Conservation (phyloP, 1,284 basidiomycete species). For the Fomitopsis pinicola region DNA sequence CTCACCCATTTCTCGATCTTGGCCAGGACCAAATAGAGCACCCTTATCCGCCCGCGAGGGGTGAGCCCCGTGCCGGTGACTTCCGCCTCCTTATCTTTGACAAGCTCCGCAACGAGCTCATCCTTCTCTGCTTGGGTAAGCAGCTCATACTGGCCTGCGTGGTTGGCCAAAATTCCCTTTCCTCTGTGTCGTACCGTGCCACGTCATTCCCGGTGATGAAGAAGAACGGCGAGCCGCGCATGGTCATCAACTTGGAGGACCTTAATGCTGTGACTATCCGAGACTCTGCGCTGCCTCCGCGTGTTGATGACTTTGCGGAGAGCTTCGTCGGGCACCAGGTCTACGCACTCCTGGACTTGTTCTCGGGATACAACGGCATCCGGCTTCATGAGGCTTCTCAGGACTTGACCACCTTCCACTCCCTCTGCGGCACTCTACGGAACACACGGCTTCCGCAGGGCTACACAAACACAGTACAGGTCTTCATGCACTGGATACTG, state of each 20-base stretch:
- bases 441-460: constrained; percentile 23
- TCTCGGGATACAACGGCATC: constrained; percentile 7
- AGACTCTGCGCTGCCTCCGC: constrained; percentile 25
- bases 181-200: constrained; percentile 26
- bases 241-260: constrained; percentile 30
- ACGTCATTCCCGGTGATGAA: constrained; percentile 29
- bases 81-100: too few relatives aligned
- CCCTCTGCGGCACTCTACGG: constrained; percentile 15
- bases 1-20: too few relatives aligned
- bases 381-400: constrained; percentile 13
- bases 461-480: constrained; percentile 24
- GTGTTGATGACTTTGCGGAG: constrained; percentile 30
- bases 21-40: too few relatives aligned
- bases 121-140: too few relatives aligned
- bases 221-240: constrained; percentile 23
- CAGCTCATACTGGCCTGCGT: too few relatives aligned
- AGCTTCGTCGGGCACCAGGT: constrained; percentile 20
- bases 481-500: constrained; percentile 20
- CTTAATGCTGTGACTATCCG: constrained; percentile 30
- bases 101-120: too few relatives aligned
- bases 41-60: too few relatives aligned
- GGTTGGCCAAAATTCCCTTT: neutral
- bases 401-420: constrained; percentile 25
- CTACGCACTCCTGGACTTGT: constrained; percentile 6
- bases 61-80: too few relatives aligned